A percentile compares a stretch with the other conserved stretches of the same genome.
These are phyloP conservation scores for Parsonsia alboflavescens DNA, from an alignment of 257 asterid genomes.

Conservation along the genomic window DNA sequence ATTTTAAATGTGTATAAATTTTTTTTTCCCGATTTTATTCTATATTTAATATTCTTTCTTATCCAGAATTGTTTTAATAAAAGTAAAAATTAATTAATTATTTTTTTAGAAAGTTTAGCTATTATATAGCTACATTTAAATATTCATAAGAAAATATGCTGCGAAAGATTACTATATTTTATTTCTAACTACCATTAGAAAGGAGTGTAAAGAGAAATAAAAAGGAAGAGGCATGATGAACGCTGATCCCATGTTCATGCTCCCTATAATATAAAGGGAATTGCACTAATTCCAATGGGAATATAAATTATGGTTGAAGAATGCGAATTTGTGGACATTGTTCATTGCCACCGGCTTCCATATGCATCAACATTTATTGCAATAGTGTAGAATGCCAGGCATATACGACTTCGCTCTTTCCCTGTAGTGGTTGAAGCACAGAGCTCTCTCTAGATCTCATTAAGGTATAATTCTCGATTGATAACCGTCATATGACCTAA, in stretches of 20 bases:
- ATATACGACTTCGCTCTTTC: neutral
- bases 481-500: too few relatives aligned
- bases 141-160: too few relatives aligned
- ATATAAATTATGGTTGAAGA: neutral
- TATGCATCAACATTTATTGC: neutral
- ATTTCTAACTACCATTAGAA: neutral
- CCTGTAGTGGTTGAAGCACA: too few relatives aligned
- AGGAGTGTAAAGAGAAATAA: neutral
- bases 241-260: conserved; percentile 18
- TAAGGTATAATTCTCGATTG: too few relatives aligned
- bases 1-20: too few relatives aligned
- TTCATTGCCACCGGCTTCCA: neutral
- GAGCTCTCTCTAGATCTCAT: too few relatives aligned
- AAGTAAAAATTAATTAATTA: too few relatives aligned
- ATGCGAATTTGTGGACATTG: neutral
- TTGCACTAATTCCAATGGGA: conserved; percentile 9
- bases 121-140: too few relatives aligned
- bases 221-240: neutral
- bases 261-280: neutral
- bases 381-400: neutral
- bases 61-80: too few relatives aligned
- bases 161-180: neutral
- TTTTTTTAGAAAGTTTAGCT: too few relatives aligned
- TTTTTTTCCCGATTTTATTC: too few relatives aligned
- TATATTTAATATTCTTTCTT: too few relatives aligned